These are phyloP conservation scores for Eucalyptus viminalis DNA, from an alignment of 345 rosid genomes.

Conservation along the genomic window DNA sequence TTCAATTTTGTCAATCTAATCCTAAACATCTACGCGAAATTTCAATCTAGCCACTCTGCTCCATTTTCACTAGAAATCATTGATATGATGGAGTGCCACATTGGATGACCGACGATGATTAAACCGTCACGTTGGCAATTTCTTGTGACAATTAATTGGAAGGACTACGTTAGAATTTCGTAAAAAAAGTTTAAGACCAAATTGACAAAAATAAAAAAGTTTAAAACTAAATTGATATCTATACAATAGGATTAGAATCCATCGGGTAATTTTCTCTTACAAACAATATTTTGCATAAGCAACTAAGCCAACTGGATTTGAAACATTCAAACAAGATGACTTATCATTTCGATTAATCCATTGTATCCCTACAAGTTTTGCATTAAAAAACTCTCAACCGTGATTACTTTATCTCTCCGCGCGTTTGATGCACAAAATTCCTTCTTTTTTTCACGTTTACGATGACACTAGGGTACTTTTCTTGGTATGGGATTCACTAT, in stretches of 20 bases:
- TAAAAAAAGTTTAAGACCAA: not conserved
- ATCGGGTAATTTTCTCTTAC: not conserved
- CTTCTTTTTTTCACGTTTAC: not conserved
- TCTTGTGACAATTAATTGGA: fast-evolving
- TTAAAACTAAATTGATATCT: not conserved
- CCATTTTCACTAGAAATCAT: not conserved
- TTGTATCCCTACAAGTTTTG: not conserved
- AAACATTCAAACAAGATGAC: not conserved
- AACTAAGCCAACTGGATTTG: not conserved
- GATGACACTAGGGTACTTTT: not conserved
- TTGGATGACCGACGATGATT: not conserved
- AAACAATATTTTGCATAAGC: not conserved
- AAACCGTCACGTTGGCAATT: fast-evolving
- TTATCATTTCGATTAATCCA: not conserved
- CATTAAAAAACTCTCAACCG: not conserved
- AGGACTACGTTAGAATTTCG: not conserved
- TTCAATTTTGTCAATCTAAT: not conserved
- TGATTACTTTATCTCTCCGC: not conserved
- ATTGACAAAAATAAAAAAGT: not conserved
- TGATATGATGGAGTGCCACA: fast-evolving
- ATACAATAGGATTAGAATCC: not conserved
- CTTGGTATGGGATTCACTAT: not conserved
- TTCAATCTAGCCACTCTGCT: not conserved
- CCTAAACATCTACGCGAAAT: not conserved
- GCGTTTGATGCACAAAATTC: not conserved